Conservation (phyloP, 495 filamentous ascomycete species). For the Penicillium mononematosum region DNA sequence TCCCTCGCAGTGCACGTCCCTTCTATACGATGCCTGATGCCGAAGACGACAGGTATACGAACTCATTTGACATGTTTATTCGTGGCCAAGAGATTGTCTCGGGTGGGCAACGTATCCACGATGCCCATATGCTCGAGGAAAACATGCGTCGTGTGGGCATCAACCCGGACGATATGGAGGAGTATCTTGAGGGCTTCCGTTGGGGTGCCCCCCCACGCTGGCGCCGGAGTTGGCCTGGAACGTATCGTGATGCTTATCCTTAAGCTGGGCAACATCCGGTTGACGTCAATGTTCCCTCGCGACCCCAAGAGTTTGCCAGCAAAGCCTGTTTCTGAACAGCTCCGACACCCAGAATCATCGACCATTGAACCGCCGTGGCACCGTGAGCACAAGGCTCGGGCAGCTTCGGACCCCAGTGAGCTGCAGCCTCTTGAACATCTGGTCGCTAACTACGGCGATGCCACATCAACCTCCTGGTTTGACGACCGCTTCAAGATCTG, state of each 20-base stretch:
- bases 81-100: constrained; percentile 91
- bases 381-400: constrained; percentile 35
- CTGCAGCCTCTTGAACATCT: constrained; percentile 75
- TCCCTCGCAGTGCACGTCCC: constrained; percentile 76
- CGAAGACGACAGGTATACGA: constrained; percentile 68
- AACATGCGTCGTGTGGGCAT: constrained; percentile 75
- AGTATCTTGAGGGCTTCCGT: constrained; percentile 85
- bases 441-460: constrained; percentile 86
- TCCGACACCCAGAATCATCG: constrained; percentile 77
- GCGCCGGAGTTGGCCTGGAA: constrained; percentile 87
- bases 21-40: constrained; percentile 95
- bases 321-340: constrained; percentile 48
- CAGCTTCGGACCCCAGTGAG: constrained; percentile 46
- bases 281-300: constrained; percentile 78
- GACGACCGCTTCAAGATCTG: constrained; percentile 81
- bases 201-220: constrained; percentile 89
- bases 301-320: constrained; percentile 79
- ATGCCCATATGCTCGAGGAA: constrained; percentile 67
- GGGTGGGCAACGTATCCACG: constrained; percentile 89
- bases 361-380: constrained; percentile 65
- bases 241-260: constrained; percentile 81
- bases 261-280: constrained; percentile 81
- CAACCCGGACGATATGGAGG: constrained; percentile 73
- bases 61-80: constrained; percentile 94
- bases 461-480: constrained; percentile 82